Conservation (phyloP, 257 asterid genomes). For the Salvia splendens region DNA sequence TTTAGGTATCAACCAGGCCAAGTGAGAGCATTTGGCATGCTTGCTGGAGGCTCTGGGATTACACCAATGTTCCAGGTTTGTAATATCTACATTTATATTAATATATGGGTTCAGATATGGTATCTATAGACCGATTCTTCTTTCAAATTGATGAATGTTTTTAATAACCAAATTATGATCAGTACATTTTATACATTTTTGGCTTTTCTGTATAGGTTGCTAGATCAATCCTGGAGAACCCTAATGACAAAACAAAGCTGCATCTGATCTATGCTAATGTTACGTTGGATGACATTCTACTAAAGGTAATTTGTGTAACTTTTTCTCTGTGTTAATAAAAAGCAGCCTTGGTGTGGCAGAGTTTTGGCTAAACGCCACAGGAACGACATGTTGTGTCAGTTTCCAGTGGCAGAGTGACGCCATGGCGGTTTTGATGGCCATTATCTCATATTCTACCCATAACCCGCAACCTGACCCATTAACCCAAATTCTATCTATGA, state of each 20-base stretch:
- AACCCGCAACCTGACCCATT: too few species aligned
- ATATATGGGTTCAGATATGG: constrained; percentile 4
- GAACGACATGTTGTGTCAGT: too few species aligned
- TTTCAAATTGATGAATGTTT: background rate
- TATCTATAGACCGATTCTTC: constrained; percentile 6
- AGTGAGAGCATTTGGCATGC: constrained; percentile 67
- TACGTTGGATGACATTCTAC: constrained; percentile 77
- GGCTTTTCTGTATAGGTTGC: constrained; percentile 58
- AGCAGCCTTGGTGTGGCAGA: too few species aligned
- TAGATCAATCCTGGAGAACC: constrained; percentile 86
- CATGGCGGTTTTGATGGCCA: too few species aligned
- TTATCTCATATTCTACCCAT: too few species aligned
- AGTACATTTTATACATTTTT: background rate
- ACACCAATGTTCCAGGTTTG: constrained; percentile 74
- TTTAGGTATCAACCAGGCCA: constrained; percentile 67
- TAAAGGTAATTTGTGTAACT: constrained; percentile 57
- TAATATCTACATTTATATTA: background rate
- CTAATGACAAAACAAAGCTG: constrained; percentile 71
- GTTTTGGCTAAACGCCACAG: too few species aligned
- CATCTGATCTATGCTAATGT: constrained; percentile 91
- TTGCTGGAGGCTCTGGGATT: constrained; percentile 76
- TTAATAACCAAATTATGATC: background rate
- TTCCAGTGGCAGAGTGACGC: too few species aligned
- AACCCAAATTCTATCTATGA: too few species aligned
- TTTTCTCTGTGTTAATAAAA: background rate